Base-by-base conservation (phyloP, 345 rosid genomes). In the Rhodamnia argentea region DNA sequence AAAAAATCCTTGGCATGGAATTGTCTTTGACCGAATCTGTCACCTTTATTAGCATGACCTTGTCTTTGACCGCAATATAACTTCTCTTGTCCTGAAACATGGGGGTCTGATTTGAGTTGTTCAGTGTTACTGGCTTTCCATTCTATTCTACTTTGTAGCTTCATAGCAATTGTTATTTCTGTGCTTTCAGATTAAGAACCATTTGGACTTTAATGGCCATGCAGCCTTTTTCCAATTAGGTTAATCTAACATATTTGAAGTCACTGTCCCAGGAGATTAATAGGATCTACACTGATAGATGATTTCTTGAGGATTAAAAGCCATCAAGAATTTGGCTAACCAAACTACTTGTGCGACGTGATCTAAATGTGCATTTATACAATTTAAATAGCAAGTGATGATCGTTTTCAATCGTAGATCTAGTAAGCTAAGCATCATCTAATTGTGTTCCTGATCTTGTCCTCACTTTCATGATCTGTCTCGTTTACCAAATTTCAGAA, bases 401-500 rank as follows among this genome's bases (percentile, higher is more conserved):
- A 18, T 70, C 13, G 81, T 9, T 70, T 70, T 64, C 37, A 64
- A 5, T 32, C 18, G 24, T 18, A 32, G 20, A 64, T 64, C 24
- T 18, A 32, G 32, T 70, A 70, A 70, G 24, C 24, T 32, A 70
- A 37, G 26, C 81, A 18, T 18, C 13, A 10, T 1, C 26, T 18
- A 37, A 70, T 37, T 29, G 85, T 13, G 13, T 5, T 62, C 37
- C 16, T 40, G 51, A 84, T 59, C 18, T 62, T 84, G 15, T 44
- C 22, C 24, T 70, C 10, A 18, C 26, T 70, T 70, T 70, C 26
- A 18, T 70, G 47, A 70, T 18, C 47, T 18, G 13, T 37, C 7
- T 70, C 3, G 26, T 70, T 70, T 37, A 70, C 47, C 4, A 0
- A 70, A 18, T 23, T 70, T 70, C 90, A 97, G 99, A 91, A 87